Conservation (phyloP, 2,329 filamentous ascomycete species). For the Fusarium coicis region DNA sequence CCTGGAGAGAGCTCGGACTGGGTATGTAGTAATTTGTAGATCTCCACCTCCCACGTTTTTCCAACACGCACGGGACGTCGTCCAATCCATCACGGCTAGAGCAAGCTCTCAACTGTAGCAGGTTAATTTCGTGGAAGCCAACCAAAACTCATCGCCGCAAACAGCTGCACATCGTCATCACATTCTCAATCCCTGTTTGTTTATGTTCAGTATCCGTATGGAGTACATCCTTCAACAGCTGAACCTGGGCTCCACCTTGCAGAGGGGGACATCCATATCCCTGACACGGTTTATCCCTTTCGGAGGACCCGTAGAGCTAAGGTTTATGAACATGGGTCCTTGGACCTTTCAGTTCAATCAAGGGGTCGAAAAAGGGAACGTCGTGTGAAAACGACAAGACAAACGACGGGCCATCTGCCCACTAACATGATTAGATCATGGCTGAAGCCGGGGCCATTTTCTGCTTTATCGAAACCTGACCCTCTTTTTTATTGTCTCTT, state of each 20-base stretch:
- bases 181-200: constrained; percentile 11
- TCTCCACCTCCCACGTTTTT: constrained; percentile 36
- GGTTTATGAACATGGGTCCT: constrained; percentile 13
- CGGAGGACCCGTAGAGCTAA: constrained; percentile 21
- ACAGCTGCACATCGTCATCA: not conserved
- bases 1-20: constrained; percentile 34
- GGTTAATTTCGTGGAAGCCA: constrained; percentile 18
- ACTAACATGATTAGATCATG: constrained; percentile 38
- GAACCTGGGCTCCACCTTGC: constrained; percentile 1
- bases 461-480: constrained; percentile 24
- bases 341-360: constrained; percentile 14
- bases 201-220: no score
- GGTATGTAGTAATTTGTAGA: constrained; percentile 23
- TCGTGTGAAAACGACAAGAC: constrained; percentile 28
- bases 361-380: constrained; percentile 26
- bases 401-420: constrained; percentile 17
- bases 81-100: constrained; percentile 20
- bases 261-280: constrained; percentile 5
- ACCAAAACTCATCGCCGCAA: constrained; percentile 11
- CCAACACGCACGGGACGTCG: not conserved
- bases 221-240: not conserved
- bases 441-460: constrained; percentile 9
- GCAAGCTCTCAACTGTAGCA: constrained; percentile 15
- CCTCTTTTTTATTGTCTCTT: constrained; percentile 37
- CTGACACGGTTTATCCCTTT: constrained; percentile 23